Evolutionary conservation across 2,329 filamentous ascomycete genomes (phyloP), one percentile per base, ranked within the genome.

Genomic region (Ophiostoma sp.): DNA sequence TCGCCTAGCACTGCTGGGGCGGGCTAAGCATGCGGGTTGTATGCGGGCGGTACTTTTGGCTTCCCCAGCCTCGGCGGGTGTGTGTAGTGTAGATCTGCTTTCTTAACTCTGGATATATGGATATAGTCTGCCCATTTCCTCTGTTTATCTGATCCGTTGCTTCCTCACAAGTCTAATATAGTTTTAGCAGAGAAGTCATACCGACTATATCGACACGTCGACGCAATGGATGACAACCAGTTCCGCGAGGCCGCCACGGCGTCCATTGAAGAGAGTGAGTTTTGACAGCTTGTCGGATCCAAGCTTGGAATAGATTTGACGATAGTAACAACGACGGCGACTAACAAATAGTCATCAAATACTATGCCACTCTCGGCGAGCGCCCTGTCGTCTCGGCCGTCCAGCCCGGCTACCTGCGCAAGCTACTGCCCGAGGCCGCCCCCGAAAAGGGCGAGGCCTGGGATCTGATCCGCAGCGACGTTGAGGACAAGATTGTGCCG

Each of bases 401-500:
- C 67, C 83, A 90, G 71, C 94, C 94, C 0, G 94, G 94, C 70
- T 98, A 97, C 78, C 87, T 98, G 11, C 87, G 88, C 67, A 89
- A 91, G 65, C 85, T 95, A 7, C 87, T 98, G 31, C 94, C 94
- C 1, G 76, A 80, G 54, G 83, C 81, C 69, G 87, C 87, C 54
- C 94, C 86, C 67, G 83, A 84, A 74, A 83, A 86, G 71, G 90
- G 85, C 76, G 93, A 90, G 83, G 81, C 86, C 77, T 97, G 94
- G 92, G 81, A 83, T 31, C 83, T 87, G 68, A 97, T 98, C 76
- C 91, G 93, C 75, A 84, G 87, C 71, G 94, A 98, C 77, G 89
- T 98, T 68, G 90, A 94, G 75, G 81, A 85, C 64, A 92, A 95
- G 78, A 97, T 98, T 77, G 87, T 97, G 77, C 94, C 94, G 0